Conservation (phyloP, 192 early-diverging fungal species). For the Linnemannia schmuckeri region DNA sequence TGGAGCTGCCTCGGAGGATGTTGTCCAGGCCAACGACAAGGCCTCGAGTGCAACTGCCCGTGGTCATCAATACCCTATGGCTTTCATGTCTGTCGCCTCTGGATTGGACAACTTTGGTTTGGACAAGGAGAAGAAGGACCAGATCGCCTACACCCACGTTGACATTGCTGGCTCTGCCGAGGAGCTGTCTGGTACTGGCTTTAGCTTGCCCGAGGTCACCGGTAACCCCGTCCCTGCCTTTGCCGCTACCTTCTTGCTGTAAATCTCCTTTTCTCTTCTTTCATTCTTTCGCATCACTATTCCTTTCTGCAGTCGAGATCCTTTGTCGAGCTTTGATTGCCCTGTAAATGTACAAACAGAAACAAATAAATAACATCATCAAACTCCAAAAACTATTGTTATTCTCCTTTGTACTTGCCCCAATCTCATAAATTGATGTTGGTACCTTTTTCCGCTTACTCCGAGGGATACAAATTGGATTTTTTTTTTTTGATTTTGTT, state of each 20-base stretch:
- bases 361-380: neutral
- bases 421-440: neutral
- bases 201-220: conserved; percentile 77
- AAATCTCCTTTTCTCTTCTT: conserved; percentile 24
- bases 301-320: neutral
- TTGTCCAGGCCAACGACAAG: conserved; percentile 84
- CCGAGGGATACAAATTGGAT: neutral
- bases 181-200: conserved; percentile 70
- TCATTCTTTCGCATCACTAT: neutral
- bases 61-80: conserved; percentile 91
- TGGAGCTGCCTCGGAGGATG: conserved; percentile 81
- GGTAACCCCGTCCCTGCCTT: conserved; percentile 85
- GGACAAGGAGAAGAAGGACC: conserved; percentile 63
- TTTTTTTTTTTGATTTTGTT: neutral
- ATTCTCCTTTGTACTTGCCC: neutral
- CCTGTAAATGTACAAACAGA: neutral
- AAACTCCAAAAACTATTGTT: neutral
- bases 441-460: neutral
- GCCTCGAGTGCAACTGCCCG: conserved; percentile 79
- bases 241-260: conserved; percentile 77
- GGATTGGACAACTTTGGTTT: conserved; percentile 82
- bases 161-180: conserved; percentile 89
- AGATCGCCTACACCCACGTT: conserved; percentile 86
- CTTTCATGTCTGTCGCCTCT: conserved; percentile 84
- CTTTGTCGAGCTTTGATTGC: neutral